Evolutionary conservation across 78 protist species (phyloP).

Genomic region (Dictyostelium brefeldianum): DNA sequence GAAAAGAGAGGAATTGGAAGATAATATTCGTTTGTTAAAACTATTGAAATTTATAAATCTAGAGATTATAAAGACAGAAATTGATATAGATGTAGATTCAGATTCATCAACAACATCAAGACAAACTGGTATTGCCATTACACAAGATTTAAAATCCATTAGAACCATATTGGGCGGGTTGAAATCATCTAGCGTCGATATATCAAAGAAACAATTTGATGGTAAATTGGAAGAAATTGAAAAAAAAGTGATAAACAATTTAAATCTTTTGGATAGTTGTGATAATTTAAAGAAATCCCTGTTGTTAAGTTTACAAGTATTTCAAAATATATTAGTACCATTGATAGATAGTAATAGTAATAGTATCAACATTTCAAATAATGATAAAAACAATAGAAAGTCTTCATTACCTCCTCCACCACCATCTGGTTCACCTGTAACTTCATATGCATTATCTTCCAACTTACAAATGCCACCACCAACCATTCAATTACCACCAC

Average conservation of each 20-base stretch:
- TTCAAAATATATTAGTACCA: not conserved
- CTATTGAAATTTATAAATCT: constrained; percentile 34
- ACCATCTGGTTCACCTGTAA: not conserved
- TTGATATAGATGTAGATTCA: constrained; percentile 41
- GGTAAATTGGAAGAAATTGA: constrained; percentile 51
- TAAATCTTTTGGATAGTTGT: constrained; percentile 42
- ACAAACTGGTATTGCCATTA: constrained; percentile 58
- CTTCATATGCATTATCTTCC: not conserved
- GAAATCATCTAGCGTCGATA: constrained; percentile 4
- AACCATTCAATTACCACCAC: not conserved
- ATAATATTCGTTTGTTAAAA: not conserved
- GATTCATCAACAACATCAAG: constrained; percentile 39
- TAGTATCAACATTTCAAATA: not conserved
- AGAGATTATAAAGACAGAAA: constrained; percentile 36
- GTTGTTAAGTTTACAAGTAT: constrained; percentile 2
- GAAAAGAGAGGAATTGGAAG: constrained; percentile 29
- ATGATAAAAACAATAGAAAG: no score
- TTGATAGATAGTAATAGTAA: not conserved
- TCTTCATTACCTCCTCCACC: constrained; percentile 7
- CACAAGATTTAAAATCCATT: constrained; percentile 49
- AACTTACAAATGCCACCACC: not conserved
- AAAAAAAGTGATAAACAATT: constrained; percentile 28
- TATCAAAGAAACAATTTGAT: constrained; percentile 60
- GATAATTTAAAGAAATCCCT: constrained; percentile 49
- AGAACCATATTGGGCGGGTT: not conserved